Conservation (phyloP, 352 stramenopile species). For the Globisporangium echinulatum region DNA sequence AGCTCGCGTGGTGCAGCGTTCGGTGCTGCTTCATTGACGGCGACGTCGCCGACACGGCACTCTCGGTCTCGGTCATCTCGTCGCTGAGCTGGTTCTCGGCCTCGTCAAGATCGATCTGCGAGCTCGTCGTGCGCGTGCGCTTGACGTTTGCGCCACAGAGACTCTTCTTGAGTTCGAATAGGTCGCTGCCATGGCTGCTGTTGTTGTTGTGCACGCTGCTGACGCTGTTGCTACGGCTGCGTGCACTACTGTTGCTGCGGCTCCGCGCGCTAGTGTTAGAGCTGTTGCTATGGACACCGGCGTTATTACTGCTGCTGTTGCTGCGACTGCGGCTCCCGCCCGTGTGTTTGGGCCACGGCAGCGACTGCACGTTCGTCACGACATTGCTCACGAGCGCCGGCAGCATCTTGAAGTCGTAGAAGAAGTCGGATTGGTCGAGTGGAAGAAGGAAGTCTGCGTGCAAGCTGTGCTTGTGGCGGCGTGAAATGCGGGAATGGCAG, state of each 20-base stretch:
- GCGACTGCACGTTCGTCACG: constrained; percentile 8
- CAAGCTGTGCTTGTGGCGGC: too few species aligned
- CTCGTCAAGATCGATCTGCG: constrained; percentile 28
- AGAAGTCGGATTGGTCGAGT: too few species aligned
- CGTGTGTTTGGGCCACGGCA: constrained; percentile 5
- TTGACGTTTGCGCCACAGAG: constrained; percentile 10
- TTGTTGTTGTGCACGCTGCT: background rate
- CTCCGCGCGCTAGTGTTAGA: background rate
- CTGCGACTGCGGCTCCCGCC: background rate
- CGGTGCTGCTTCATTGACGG: constrained; percentile 21
- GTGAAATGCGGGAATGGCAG: constrained; percentile 1
- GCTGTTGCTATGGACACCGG: background rate
- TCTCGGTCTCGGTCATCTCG: constrained; percentile 57
- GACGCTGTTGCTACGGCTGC: constrained; percentile 1
- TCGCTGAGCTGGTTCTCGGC: constrained; percentile 30
- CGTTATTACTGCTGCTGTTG: constrained; percentile 1
- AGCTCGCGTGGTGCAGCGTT: constrained; percentile 11
- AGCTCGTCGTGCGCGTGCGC: constrained; percentile 36
- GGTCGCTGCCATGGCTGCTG: constrained; percentile 3
- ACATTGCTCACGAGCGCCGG: constrained; percentile 18
- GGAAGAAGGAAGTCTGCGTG: background rate
- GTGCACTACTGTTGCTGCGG: background rate
- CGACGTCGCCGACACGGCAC: constrained; percentile 30
- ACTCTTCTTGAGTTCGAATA: constrained; percentile 10
- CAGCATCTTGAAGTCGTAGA: constrained; percentile 5